A percentile compares a stretch with the other conserved stretches of the same genome.
Evolutionary conservation across 306 rosid genomes (phyloP).

Genomic region (Quercus rubra): DNA sequence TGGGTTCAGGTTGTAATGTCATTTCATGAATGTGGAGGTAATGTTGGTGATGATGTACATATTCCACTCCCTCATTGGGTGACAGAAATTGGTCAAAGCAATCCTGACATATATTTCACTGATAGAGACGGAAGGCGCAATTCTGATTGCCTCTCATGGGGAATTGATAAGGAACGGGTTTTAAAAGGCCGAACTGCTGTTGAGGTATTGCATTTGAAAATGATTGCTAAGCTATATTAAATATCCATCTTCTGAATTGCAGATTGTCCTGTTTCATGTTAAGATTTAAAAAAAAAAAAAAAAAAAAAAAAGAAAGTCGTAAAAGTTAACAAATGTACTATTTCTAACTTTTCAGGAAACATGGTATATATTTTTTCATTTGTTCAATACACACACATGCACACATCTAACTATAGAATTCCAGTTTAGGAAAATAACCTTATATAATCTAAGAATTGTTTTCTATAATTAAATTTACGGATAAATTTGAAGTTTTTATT

Average conservation of each 20-base stretch:
- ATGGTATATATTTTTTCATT: not conserved
- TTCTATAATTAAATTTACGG: not conserved
- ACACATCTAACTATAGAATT: not conserved
- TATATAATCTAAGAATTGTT: not conserved
- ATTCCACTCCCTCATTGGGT: conserved; percentile 95
- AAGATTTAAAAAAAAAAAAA: too few relatives aligned
- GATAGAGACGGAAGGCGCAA: conserved; percentile 92
- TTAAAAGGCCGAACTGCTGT: conserved; percentile 92
- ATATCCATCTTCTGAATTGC: not conserved
- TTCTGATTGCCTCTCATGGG: conserved; percentile 97
- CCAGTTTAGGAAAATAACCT: not conserved
- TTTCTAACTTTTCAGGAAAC: too few relatives aligned
- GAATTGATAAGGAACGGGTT: conserved; percentile 92
- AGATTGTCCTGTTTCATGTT: not conserved
- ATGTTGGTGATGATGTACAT: conserved; percentile 90
- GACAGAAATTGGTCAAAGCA: conserved; percentile 90
- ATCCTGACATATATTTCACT: conserved; percentile 89
- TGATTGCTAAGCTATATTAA: not conserved
- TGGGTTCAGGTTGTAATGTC: conserved; percentile 77
- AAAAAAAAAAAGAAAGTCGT: too few relatives aligned
- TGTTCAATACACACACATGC: not conserved
- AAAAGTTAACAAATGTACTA: too few relatives aligned
- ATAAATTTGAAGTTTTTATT: not conserved
- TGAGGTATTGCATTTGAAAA: conserved; percentile 53
- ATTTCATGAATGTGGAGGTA: conserved; percentile 98